A percentile compares a stretch with the other conserved stretches of the same genome.
phyloP scores from a whole-genome alignment of 2,329 filamentous ascomycete genomes.

The Knufia petricola region DNA sequence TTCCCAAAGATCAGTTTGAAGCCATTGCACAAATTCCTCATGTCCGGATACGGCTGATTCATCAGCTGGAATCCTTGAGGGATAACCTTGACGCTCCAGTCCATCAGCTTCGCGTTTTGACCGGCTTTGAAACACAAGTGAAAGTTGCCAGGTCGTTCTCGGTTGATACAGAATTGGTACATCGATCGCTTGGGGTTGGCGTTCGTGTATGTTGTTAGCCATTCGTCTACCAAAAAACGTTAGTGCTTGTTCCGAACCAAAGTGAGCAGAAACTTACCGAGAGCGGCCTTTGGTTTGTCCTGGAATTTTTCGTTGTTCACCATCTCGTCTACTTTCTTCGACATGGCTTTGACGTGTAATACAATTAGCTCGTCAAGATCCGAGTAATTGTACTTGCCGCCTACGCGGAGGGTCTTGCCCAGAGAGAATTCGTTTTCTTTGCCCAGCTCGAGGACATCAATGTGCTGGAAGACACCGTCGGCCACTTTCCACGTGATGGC shows the following conservation, averaged over 20 bases:
- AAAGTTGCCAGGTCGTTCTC: slow-evolving; percentile 89
- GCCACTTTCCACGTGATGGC: slow-evolving; percentile 97
- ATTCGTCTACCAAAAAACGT: too few relatives aligned
- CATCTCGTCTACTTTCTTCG: slow-evolving; percentile 93
- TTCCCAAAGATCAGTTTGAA: slow-evolving; percentile 80
- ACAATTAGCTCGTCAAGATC: slow-evolving; percentile 97
- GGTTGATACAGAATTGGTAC: slow-evolving; percentile 92
- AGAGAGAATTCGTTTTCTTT: slow-evolving; percentile 97
- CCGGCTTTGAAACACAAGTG: slow-evolving; percentile 93
- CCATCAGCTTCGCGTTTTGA: slow-evolving; percentile 59
- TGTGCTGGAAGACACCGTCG: slow-evolving; percentile 92
- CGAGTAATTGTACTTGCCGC: slow-evolving; percentile 80
- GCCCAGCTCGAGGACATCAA: slow-evolving; percentile 91
- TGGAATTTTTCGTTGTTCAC: slow-evolving; percentile 93
- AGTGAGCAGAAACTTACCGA: slow-evolving; percentile 71
- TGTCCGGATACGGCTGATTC: slow-evolving; percentile 83
- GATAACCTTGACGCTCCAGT: slow-evolving; percentile 80
- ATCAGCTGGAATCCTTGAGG: slow-evolving; percentile 89
- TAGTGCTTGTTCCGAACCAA: too few relatives aligned
- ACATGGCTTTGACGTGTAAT: slow-evolving; percentile 95
- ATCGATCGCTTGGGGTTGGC: slow-evolving; percentile 89
- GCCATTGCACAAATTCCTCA: slow-evolving; percentile 89
- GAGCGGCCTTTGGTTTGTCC: slow-evolving; percentile 65
- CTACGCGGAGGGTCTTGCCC: slow-evolving; percentile 74
- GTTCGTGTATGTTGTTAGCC: slow-evolving; percentile 90